Percentiles rank a stretch among this genome's conserved stretches.
phyloP scores from a whole-genome alignment of 1,284 basidiomycete genomes.

The Schizophyllum commune region DNA sequence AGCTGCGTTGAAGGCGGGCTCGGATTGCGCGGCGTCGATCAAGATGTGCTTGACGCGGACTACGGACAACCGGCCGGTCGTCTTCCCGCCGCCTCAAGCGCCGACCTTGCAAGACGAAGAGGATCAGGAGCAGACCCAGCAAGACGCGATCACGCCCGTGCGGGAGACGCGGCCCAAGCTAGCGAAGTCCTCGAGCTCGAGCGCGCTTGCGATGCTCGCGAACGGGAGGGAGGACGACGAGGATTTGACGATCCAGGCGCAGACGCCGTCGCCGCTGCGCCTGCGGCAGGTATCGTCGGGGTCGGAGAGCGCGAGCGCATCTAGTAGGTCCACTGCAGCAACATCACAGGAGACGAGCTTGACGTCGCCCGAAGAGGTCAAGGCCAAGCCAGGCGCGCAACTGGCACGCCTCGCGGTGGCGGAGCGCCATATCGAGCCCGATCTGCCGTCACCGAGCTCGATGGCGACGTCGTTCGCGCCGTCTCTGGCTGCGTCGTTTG shows the following conservation, averaged over 20 bases:
- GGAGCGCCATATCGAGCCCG: slow-evolving; percentile 25
- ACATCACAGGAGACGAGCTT: not conserved
- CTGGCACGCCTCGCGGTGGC: slow-evolving; percentile 18
- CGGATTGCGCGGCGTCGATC: slow-evolving; percentile 83
- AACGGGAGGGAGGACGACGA: slow-evolving; percentile 36
- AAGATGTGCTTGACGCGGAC: slow-evolving; percentile 68
- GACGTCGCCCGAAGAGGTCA: slow-evolving; percentile 15
- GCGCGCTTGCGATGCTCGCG: slow-evolving; percentile 24
- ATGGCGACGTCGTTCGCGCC: slow-evolving; percentile 36
- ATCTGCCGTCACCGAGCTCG: slow-evolving; percentile 42
- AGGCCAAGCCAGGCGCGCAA: slow-evolving; percentile 23
- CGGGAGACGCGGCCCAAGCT: slow-evolving; percentile 18
- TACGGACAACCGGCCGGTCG: slow-evolving; percentile 50
- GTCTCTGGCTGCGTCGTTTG: too few relatives aligned
- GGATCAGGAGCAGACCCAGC: not conserved
- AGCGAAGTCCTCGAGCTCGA: slow-evolving; percentile 25
- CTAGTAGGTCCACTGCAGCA: slow-evolving; percentile 8
- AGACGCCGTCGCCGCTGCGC: slow-evolving; percentile 21
- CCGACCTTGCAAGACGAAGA: not conserved
- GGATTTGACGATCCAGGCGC: slow-evolving; percentile 48
- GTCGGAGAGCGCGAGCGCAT: slow-evolving; percentile 32
- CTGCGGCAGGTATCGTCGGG: slow-evolving; percentile 26
- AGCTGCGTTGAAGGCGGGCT: slow-evolving; percentile 76
- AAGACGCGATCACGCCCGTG: not conserved
- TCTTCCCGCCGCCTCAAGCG: slow-evolving; percentile 28